Percentiles rank a stretch among this genome's conserved stretches.
These are phyloP conservation scores for Eragrostis nindensis DNA, from an alignment of 176 grass and related monocot species.

Conservation along the genomic window DNA sequence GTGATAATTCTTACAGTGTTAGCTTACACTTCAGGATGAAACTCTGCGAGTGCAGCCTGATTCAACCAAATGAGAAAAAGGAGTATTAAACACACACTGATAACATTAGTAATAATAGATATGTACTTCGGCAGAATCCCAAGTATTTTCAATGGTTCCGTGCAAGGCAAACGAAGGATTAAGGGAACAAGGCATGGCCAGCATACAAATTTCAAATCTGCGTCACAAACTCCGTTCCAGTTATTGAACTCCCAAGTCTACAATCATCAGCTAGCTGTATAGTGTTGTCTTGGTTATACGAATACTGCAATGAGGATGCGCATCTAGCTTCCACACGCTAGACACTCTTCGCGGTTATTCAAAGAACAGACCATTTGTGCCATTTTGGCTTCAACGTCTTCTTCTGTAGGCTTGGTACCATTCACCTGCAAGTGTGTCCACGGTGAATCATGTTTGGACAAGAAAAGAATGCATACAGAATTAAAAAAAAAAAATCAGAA, in stretches of 20 bases:
- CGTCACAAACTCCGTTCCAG: slow-evolving; percentile 4
- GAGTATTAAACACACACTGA: not conserved
- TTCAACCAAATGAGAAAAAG: not conserved
- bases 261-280: slow-evolving; percentile 35
- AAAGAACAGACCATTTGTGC: slow-evolving; percentile 94
- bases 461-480: not conserved
- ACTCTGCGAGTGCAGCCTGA: not conserved
- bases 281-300: slow-evolving; percentile 28
- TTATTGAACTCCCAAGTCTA: slow-evolving; percentile 29
- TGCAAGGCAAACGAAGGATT: slow-evolving; percentile 10
- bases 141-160: slow-evolving; percentile 20
- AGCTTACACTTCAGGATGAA: not conserved
- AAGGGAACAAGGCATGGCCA: not conserved
- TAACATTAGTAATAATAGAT: slow-evolving; percentile 25
- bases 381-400: slow-evolving; percentile 85
- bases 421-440: slow-evolving; percentile 48
- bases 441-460: slow-evolving; percentile 11
- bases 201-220: slow-evolving; percentile 21
- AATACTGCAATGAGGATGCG: not conserved
- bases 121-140: slow-evolving; percentile 44
- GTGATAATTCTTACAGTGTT: not conserved
- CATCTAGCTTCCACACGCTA: slow-evolving; percentile 88
- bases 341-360: slow-evolving; percentile 88
- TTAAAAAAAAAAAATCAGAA: not conserved
- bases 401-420: slow-evolving; percentile 46